Conservation (phyloP, 768 basidiomycete genomes). For the Panaeolus papilionaceus region DNA sequence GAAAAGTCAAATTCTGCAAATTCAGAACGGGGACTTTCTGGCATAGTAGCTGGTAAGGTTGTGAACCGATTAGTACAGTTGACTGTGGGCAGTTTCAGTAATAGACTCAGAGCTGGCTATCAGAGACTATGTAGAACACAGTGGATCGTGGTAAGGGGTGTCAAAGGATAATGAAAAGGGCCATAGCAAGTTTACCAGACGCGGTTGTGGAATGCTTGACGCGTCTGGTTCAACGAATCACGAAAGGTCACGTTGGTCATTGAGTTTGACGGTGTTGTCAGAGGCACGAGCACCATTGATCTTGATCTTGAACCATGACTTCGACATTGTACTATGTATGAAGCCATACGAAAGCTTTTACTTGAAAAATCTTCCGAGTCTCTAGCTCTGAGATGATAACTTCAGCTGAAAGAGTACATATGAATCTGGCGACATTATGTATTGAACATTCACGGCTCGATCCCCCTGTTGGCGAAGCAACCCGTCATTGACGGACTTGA, state of each 20-base stretch:
- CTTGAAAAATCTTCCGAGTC: too few species aligned
- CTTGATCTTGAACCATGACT: too few species aligned
- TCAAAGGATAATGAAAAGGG: not conserved
- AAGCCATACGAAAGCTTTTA: too few species aligned
- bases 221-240: not conserved
- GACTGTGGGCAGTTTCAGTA: not conserved
- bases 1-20: slow-evolving; percentile 48
- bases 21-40: slow-evolving; percentile 9
- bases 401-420: too few species aligned
- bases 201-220: not conserved
- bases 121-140: not conserved
- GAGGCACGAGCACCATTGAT: too few species aligned
- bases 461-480: too few species aligned
- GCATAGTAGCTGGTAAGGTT: not conserved
- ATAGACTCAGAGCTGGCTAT: not conserved
- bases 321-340: too few species aligned
- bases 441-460: too few species aligned
- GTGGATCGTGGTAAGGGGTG: not conserved
- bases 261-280: not conserved
- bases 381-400: too few species aligned
- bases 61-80: not conserved
- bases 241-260: not conserved
- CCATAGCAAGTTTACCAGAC: not conserved
- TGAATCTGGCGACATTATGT: too few species aligned
- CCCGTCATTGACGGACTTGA: too few species aligned